Conservation (phyloP, 768 basidiomycete genomes). For the Boletus reticuloceps region DNA sequence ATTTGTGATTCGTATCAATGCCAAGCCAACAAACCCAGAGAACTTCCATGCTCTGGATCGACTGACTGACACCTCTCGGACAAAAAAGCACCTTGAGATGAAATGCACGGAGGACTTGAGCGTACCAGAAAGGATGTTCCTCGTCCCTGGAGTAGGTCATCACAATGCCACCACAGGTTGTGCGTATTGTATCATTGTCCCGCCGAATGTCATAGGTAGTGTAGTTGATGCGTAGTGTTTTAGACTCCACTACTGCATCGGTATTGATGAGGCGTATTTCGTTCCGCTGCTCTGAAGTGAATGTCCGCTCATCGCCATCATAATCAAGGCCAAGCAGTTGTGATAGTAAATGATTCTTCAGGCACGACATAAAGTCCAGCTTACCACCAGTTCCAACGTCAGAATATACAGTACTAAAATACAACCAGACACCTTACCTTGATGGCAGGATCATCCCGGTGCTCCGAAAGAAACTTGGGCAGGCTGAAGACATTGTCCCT, state of each 20-base stretch:
- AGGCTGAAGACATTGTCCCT: background rate
- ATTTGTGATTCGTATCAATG: background rate
- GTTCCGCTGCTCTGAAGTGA: background rate
- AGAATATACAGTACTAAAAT: background rate
- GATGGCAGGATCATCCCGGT: background rate
- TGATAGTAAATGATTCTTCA: background rate
- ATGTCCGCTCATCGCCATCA: background rate
- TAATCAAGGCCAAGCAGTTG: background rate
- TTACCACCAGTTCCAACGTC: background rate
- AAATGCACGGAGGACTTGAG: constrained; percentile 13
- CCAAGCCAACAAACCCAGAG: constrained; percentile 12
- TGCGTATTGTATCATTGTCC: background rate
- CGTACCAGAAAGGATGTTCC: constrained; percentile 24
- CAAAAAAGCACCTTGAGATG: background rate
- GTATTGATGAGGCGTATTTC: background rate
- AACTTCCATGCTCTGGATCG: background rate
- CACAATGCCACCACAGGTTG: no score
- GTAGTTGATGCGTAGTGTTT: background rate
- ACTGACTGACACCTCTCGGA: background rate
- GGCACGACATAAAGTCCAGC: background rate
- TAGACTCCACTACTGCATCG: background rate
- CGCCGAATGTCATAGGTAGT: background rate
- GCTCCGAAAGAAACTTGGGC: background rate
- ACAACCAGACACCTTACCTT: background rate
- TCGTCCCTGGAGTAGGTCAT: background rate